A percentile compares a stretch with the other conserved stretches of the same genome.
phyloP scores from a whole-genome alignment of 2,329 filamentous ascomycete species.

The Pseudocercospora fijiensis region DNA sequence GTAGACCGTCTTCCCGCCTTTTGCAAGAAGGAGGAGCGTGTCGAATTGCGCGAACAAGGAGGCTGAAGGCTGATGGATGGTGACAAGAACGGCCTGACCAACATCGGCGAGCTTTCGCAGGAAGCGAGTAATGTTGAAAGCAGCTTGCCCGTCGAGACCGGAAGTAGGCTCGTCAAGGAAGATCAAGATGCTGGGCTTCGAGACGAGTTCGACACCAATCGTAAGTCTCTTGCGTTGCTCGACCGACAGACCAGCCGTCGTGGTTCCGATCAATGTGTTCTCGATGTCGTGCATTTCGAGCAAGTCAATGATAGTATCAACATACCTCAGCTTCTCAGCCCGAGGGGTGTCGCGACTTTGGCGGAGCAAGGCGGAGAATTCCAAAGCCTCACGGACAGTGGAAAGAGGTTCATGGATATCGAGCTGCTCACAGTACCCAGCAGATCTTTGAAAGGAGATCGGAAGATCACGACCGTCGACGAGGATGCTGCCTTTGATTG shows the following conservation, averaged over 20 bases:
- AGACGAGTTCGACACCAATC: constrained; percentile 57
- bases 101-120: constrained; percentile 64
- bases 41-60: constrained; percentile 68
- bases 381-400: constrained; percentile 65
- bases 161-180: constrained; percentile 62
- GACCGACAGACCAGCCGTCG: constrained; percentile 54
- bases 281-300: constrained; percentile 68
- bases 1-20: constrained; percentile 65
- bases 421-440: constrained; percentile 61
- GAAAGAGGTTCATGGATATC: constrained; percentile 66
- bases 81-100: constrained; percentile 67
- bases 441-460: constrained; percentile 53
- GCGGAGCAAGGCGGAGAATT: constrained; percentile 64
- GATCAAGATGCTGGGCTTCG: constrained; percentile 60
- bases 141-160: constrained; percentile 65
- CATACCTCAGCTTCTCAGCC: constrained; percentile 66
- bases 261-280: constrained; percentile 61
- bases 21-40: constrained; percentile 62
- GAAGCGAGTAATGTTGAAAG: constrained; percentile 65
- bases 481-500: constrained; percentile 47
- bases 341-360: constrained; percentile 58
- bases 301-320: constrained; percentile 61
- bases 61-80: constrained; percentile 67
- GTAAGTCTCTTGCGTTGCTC: constrained; percentile 60
- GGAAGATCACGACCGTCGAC: constrained; percentile 45